phyloP scores from a whole-genome alignment of 2,329 filamentous ascomycete species.

The Chaetomium sp. region DNA sequence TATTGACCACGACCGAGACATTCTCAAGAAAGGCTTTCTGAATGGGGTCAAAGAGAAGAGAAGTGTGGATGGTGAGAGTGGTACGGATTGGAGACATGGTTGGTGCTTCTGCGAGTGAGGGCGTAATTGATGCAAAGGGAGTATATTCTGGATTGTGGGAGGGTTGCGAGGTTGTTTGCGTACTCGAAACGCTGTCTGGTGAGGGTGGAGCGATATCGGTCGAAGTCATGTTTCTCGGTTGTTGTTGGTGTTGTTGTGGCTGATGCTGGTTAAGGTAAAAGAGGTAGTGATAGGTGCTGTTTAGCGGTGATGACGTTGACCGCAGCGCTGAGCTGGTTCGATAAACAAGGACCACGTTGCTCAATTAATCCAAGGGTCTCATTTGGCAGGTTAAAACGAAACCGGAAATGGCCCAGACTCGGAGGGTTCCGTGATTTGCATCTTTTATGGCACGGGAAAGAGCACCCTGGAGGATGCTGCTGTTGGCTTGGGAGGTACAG shows the following conservation, averaged over 20 bases:
- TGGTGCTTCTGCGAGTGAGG: neutral
- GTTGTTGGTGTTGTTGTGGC: neutral
- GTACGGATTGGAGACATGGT: slow-evolving; percentile 27
- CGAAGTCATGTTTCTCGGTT: neutral
- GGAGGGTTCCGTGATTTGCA: neutral
- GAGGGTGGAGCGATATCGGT: neutral
- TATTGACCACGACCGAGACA: slow-evolving; percentile 48
- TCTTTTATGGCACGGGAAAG: slow-evolving; percentile 2
- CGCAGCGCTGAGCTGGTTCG: neutral
- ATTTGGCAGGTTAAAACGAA: neutral
- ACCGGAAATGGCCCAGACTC: neutral
- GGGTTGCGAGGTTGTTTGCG: neutral
- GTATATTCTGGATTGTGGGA: neutral
- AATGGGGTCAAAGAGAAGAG: slow-evolving; percentile 50
- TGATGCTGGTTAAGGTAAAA: no score
- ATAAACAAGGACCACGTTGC: neutral
- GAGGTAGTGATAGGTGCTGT: no score
- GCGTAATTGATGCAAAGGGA: neutral
- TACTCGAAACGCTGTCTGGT: no score
- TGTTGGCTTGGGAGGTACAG: neutral
- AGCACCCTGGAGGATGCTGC: neutral
- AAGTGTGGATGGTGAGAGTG: slow-evolving; percentile 47
- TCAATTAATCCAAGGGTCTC: neutral
- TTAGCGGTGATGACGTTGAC: neutral
- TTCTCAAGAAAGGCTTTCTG: slow-evolving; percentile 46